Evolutionary conservation across 192 early-diverging fungal species (phyloP), one percentile per base, ranked within the genome.

Genomic region (Mycoemilia scoparia): DNA sequence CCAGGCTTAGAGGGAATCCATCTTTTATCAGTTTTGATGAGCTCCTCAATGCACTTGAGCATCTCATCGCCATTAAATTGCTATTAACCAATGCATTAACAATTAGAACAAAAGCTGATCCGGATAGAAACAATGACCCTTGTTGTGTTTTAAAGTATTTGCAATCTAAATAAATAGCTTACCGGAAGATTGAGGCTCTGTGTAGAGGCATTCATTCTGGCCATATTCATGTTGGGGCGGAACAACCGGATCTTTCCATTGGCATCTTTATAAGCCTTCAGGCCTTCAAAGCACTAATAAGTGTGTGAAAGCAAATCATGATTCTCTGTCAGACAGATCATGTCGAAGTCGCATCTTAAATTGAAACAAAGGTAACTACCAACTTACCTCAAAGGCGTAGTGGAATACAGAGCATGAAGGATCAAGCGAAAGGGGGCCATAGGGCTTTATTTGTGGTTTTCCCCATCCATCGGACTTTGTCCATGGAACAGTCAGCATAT

Each of bases 151-250:
- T 35, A 21, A 38, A 17, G 3, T 15, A 24, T 40, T 16, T 13
- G 9, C n/a, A 45, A 64, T 63, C 65, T 72, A 69, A 2, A n/a
- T n/a, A n/a, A n/a, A n/a, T n/a, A n/a, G n/a, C n/a, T n/a, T n/a
- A n/a, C n/a, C n/a, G 90, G 90, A 39, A 96, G 66, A 28, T 82
- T 63, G 41, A 96, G 66, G 31, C 90, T 74, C 27, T 67, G 55
- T 17, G 79, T 80, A 32, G 82, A 84, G 19, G 39, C 59, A 47
- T 72, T 73, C 49, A 96, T 67, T 33, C 90, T 76, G 52, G 64
- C 66, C 87, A 96, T 96, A 73, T 96, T 96, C 83, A 84, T 84
- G 25, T 96, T 81, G 4, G 90, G 90, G n/a, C 90, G 74, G 73
- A 96, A 96, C 34, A 96, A 57, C 32, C 90, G 72, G 38, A 88